These are phyloP conservation scores for Amylocarpus encephaloides DNA, from an alignment of 2,329 filamentous ascomycete species.

Conservation along the genomic window DNA sequence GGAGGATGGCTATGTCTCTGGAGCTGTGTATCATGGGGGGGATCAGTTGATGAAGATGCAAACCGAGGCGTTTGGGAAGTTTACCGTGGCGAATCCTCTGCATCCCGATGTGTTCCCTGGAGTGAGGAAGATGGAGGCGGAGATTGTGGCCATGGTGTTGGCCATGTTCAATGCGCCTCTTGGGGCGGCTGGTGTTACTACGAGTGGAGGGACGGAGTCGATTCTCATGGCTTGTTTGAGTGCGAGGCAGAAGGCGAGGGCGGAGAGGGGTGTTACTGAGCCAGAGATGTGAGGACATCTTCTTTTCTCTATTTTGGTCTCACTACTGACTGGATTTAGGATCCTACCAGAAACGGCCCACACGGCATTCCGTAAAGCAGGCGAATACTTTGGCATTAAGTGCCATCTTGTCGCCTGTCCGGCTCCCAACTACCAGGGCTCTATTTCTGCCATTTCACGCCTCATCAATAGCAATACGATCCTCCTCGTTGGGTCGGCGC, in stretches of 20 bases:
- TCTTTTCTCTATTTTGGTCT: conserved; percentile 5
- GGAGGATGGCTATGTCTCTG: conserved; percentile 93
- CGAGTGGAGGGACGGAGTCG: conserved; percentile 89
- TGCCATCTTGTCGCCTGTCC: conserved; percentile 83
- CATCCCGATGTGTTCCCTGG: conserved; percentile 98
- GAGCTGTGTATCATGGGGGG: conserved; percentile 94
- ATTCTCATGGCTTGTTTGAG: conserved; percentile 93
- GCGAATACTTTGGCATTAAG: conserved; percentile 95
- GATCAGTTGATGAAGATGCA: conserved; percentile 75
- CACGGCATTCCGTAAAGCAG: conserved; percentile 93
- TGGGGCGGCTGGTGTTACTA: conserved; percentile 82
- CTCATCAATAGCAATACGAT: conserved; percentile 93
- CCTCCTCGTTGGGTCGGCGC: conserved; percentile 86
- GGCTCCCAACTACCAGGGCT: conserved; percentile 77
- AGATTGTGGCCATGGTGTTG: conserved; percentile 92
- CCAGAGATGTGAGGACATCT: conserved; percentile 70
- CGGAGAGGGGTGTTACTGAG: conserved; percentile 80
- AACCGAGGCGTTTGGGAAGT: conserved; percentile 87
- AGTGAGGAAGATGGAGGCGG: conserved; percentile 98
- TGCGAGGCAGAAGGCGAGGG: conserved; percentile 81
- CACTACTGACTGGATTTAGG: conserved; percentile 41
- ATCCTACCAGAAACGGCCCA: conserved; percentile 93
- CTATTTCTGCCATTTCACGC: conserved; percentile 68
- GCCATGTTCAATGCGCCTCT: conserved; percentile 82
- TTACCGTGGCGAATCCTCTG: conserved; percentile 92